phyloP scores from a whole-genome alignment of 2,329 filamentous ascomycete genomes.

The Fusarium succisae region DNA sequence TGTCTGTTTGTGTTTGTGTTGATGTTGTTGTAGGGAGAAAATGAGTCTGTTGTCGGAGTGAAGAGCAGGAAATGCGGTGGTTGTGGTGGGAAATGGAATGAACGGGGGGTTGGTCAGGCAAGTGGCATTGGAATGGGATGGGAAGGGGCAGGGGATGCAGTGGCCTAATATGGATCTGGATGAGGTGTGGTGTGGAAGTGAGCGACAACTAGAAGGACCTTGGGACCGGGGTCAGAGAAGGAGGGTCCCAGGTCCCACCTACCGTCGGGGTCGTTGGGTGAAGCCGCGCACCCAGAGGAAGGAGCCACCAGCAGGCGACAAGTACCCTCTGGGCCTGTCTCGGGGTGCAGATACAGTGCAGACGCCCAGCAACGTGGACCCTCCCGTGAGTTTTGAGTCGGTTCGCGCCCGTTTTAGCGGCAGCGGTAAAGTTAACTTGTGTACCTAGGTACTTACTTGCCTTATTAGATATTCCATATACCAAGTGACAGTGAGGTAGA shows the following conservation, averaged over 20 bases:
- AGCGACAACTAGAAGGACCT: conserved; percentile 20
- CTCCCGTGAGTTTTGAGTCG: conserved; percentile 8
- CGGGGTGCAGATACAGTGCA: conserved; percentile 23
- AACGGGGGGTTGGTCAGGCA: conserved; percentile 40
- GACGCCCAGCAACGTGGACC: conserved; percentile 23
- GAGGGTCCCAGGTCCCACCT: conserved; percentile 14
- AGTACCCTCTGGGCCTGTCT: conserved; percentile 12
- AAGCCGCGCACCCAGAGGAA: conserved; percentile 4
- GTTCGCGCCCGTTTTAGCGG: conserved; percentile 24
- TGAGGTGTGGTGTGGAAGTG: conserved; percentile 13
- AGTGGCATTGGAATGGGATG: conserved; percentile 34
- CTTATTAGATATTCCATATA: neutral
- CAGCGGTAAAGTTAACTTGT: conserved; percentile 14
- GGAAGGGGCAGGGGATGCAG: conserved; percentile 38
- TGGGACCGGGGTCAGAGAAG: conserved; percentile 11
- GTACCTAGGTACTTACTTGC: neutral
- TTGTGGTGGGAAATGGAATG: conserved; percentile 39
- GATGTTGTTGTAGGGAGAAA: conserved; percentile 34
- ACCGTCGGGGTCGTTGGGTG: neutral
- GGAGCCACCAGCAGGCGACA: neutral
- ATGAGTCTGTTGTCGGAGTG: conserved; percentile 36
- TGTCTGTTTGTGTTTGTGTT: conserved; percentile 35
- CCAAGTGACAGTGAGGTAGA: neutral
- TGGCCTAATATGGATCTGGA: conserved; percentile 39
- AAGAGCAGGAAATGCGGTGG: conserved; percentile 38